Base-by-base conservation (phyloP, 306 rosid species). In the Urtica urens region DNA sequence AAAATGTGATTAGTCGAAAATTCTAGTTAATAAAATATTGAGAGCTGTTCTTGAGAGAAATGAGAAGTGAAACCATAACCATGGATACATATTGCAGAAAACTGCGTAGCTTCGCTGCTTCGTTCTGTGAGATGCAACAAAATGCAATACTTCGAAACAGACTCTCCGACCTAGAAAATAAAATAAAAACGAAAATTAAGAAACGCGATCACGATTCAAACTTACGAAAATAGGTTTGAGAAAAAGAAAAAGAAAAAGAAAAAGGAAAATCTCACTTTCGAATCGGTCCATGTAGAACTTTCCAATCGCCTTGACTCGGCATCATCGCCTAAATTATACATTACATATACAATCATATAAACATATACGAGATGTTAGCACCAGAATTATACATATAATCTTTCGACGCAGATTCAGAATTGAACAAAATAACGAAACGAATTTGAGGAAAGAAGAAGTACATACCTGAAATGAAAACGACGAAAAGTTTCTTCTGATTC, bases 41-140 rank as follows among this genome's bases (percentile, higher is more conserved):
- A n/a, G n/a, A n/a, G n/a, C n/a, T n/a, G n/a, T n/a, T n/a, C n/a
- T n/a, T n/a, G n/a, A n/a, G n/a, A n/a, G 25, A 10, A 3, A 19
- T 16, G 48, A 12, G 10, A 27, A 7, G 1, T 10, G 3, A 15
- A 13, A 3, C 23, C n/a, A 2, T 9, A n/a, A 9, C 35, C 18
- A 54, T 64, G 78, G 82, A 77, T 77, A 77, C 83, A 77, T 61
- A 77, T 65, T 23, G 79, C 70, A 20, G 73, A 65, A 55, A 77
- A 72, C 51, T 77, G 61, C 21, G 71, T 57, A 35, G 76, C 83
- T 55, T 68, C 74, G 12, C 42, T 41, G 54, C 76, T 58, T 62
- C 69, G 79, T 46, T 69, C 67, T 26, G 57, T 57, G 23, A 77
- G 53, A 58, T 72, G 76, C 69, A 77, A 57, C 53, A 77, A 41